Conservation (phyloP, 768 basidiomycete genomes). For the Suillus brevipes region DNA sequence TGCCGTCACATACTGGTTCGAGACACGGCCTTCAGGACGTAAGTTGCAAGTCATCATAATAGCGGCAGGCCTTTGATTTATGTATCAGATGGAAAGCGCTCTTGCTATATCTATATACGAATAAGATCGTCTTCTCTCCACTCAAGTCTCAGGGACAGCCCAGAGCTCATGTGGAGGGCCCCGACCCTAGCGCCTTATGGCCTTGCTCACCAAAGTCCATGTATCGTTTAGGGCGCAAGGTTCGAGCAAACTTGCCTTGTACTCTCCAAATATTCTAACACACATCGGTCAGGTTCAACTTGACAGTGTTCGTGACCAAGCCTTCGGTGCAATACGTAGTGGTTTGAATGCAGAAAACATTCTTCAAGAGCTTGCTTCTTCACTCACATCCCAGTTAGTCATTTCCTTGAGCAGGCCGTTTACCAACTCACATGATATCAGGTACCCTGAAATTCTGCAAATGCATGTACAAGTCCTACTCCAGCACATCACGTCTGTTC, state of each 20-base stretch:
- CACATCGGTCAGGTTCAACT: conserved; percentile 21
- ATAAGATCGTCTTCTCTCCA: conserved; percentile 32
- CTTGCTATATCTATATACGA: conserved; percentile 41
- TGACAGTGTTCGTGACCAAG: conserved; percentile 16
- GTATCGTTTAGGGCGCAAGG: conserved; percentile 44
- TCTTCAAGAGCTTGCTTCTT: conserved; percentile 22
- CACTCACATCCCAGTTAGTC: conserved; percentile 20
- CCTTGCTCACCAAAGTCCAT: conserved; percentile 45
- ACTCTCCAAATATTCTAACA: background rate
- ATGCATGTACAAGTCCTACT: conserved; percentile 27
- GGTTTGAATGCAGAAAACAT: conserved; percentile 26
- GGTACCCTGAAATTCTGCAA: conserved; percentile 20
- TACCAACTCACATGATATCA: background rate
- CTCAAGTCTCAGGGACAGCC: conserved; percentile 25
- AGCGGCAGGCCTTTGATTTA: background rate
- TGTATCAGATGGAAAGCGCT: conserved; percentile 37
- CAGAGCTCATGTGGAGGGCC: background rate
- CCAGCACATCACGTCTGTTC: conserved; percentile 15
- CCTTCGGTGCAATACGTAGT: conserved; percentile 18
- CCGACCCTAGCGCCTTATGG: conserved; percentile 4
- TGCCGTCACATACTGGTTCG: conserved; percentile 27
- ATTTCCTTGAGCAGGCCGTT: background rate
- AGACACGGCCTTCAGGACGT: conserved; percentile 33
- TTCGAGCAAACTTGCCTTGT: conserved; percentile 3
- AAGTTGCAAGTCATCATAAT: background rate